Conservation (phyloP, 345 rosid genomes). For the Camelina laxa region DNA sequence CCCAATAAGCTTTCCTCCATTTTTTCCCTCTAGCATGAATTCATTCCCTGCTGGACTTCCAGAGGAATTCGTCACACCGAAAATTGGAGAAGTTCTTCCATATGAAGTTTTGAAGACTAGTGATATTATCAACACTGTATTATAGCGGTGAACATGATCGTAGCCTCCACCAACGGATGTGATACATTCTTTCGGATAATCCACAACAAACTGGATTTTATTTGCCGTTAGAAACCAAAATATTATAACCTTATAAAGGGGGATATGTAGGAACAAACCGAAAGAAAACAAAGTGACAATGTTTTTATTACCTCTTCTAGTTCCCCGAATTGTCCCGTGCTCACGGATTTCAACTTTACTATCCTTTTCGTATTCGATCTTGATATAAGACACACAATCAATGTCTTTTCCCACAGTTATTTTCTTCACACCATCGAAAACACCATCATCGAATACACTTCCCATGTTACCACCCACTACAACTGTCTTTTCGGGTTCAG, state of each 20-base stretch:
- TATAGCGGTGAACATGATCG: background rate
- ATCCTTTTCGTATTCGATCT: no score
- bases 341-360: no score
- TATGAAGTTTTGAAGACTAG: slow-evolving; percentile 12
- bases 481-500: no score
- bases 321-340: no score
- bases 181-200: slow-evolving; percentile 38
- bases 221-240: background rate
- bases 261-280: background rate
- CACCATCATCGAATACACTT: slow-evolving; percentile 28
- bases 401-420: background rate
- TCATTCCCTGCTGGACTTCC: slow-evolving; percentile 16
- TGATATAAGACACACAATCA: no score
- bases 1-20: slow-evolving; percentile 37
- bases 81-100: slow-evolving; percentile 30
- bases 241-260: no score
- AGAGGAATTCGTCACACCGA: background rate
- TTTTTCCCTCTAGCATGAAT: slow-evolving; percentile 26
- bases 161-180: slow-evolving; percentile 34
- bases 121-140: background rate
- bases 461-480: background rate
- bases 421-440: slow-evolving; percentile 19
- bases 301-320: slow-evolving; percentile 18
- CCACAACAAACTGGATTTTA: slow-evolving; percentile 29
- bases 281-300: background rate